These are phyloP conservation scores for Aureobasidium subglaciale DNA, from an alignment of 2,329 filamentous ascomycete species.

Conservation along the genomic window DNA sequence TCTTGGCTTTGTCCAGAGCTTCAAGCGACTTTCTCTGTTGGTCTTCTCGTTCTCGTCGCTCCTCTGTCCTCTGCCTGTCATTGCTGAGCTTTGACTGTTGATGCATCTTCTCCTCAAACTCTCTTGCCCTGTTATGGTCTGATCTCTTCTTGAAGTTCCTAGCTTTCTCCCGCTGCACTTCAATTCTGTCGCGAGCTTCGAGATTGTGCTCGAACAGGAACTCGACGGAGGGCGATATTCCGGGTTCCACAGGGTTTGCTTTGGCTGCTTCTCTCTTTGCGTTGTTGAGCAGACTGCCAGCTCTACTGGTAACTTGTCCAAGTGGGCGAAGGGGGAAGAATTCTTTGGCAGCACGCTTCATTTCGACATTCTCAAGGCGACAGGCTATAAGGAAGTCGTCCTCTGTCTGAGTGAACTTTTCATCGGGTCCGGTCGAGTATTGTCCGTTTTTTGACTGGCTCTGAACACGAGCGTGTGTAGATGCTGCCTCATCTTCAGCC, in stretches of 20 bases:
- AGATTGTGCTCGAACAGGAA: not conserved
- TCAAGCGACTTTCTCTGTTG: not conserved
- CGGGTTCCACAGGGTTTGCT: not conserved
- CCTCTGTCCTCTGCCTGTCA: slow-evolving; percentile 1
- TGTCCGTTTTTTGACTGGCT: slow-evolving; percentile 1
- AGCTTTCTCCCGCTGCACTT: not conserved
- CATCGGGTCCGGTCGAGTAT: slow-evolving; percentile 1
- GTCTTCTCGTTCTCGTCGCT: not conserved
- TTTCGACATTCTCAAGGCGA: slow-evolving; percentile 10
- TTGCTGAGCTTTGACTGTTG: not conserved
- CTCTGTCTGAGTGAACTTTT: slow-evolving; percentile 14
- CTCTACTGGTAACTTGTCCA: slow-evolving; percentile 6
- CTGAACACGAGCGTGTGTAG: not conserved
- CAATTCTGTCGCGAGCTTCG: not conserved
- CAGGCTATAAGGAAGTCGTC: slow-evolving; percentile 16
- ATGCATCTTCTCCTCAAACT: not conserved
- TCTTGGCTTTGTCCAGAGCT: not conserved
- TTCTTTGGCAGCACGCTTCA: slow-evolving; percentile 15
- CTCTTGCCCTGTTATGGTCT: not conserved
- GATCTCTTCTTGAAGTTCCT: not conserved
- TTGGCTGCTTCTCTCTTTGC: slow-evolving; percentile 8
- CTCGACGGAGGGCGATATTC: not conserved
- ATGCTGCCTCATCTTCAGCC: not conserved
- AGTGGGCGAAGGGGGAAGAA: slow-evolving; percentile 11
- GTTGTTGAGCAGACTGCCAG: slow-evolving; percentile 3